Evolutionary conservation across 192 early-diverging fungal species (phyloP).

Genomic region (Coemansia sp.): DNA sequence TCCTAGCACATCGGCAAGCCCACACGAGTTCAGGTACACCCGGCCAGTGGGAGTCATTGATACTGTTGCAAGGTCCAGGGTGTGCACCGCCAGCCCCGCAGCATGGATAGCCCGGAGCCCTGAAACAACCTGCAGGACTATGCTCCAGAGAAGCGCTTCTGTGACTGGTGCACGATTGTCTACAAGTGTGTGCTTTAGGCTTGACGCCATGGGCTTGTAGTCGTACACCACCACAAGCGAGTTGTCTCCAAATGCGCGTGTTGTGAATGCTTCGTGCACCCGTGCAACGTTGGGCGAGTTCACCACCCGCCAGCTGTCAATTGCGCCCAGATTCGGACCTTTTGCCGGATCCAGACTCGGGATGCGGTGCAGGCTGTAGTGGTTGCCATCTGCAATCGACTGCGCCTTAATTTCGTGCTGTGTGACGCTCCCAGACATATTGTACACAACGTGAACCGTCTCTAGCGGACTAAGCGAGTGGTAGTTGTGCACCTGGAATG

Average conservation of each 20-base stretch:
- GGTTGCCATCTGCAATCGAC: slow-evolving; percentile 78
- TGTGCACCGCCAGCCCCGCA: slow-evolving; percentile 74
- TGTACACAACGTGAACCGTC: slow-evolving; percentile 51
- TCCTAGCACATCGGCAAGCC: slow-evolving; percentile 39
- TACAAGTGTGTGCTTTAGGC: slow-evolving; percentile 25
- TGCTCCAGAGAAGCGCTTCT: slow-evolving; percentile 41
- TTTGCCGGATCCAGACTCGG: slow-evolving; percentile 74
- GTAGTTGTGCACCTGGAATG: slow-evolving; percentile 85
- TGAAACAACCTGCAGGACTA: slow-evolving; percentile 36
- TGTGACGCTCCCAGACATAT: slow-evolving; percentile 61
- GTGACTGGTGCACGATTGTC: slow-evolving; percentile 15
- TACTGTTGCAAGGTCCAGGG: slow-evolving; percentile 81
- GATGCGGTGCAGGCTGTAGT: slow-evolving; percentile 83
- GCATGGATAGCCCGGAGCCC: slow-evolving; percentile 78
- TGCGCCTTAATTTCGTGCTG: slow-evolving; percentile 85
- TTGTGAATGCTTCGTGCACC: slow-evolving; percentile 92
- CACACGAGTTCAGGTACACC: slow-evolving; percentile 42
- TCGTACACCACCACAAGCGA: slow-evolving; percentile 96
- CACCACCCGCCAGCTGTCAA: slow-evolving; percentile 85
- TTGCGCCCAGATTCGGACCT: slow-evolving; percentile 75
- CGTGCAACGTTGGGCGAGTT: slow-evolving; percentile 82
- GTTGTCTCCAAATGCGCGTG: slow-evolving; percentile 91
- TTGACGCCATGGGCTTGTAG: slow-evolving; percentile 71
- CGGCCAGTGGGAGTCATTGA: slow-evolving; percentile 83
- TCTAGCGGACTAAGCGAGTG: slow-evolving; percentile 77